Evolutionary conservation across 75 land plant species (phyloP), one percentile per base, ranked within the genome.

Genomic region (Larix kaempferi): DNA sequence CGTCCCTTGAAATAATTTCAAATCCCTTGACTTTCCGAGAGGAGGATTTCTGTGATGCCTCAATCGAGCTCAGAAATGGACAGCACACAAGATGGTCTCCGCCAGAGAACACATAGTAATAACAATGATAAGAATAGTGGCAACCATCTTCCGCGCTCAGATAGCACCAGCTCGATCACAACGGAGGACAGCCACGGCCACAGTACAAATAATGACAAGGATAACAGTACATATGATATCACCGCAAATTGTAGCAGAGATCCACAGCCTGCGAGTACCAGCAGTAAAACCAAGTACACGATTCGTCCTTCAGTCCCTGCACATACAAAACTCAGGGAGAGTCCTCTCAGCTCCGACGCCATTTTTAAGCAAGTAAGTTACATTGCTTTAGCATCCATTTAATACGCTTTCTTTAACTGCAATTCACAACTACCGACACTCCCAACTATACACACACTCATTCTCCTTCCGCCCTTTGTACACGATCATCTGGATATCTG

Each of bases 301-400:
- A 76, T 81, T 52, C 79, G 94, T 56, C 83, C 96, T 12, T 83
- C 91, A 0, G 76, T 80, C 19, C 95, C 91, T 16, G 91, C 91
- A 25, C 97, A 94, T 49, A 77, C 86, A 73, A 77, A 61, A 55
- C 62, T 79, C 22, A 94, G 76, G 81, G 97, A 94, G 82, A 92
- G 95, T 66, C 97, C 95, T 41, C 89, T 94, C 49, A 94, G 97
- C 77, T 92, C 94, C 21, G 92, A 90, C 54, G 91, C 91, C 0
- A 94, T 94, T 60, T 94, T 90, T 74, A 93, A 83, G 60, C 93
- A 93, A 86, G 95, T 89, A 11, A 21, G 72, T 22, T 17, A 11
- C 52, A 16, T 14, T n/a, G 10, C 2, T 59, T 61, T 58, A 19
- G 12, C 21, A 26, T 21, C 64, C 6, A 27, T 56, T 74, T 44